Evolutionary conservation across 2,329 filamentous ascomycete genomes (phyloP).

Genomic region (Colletotrichum magnum): DNA sequence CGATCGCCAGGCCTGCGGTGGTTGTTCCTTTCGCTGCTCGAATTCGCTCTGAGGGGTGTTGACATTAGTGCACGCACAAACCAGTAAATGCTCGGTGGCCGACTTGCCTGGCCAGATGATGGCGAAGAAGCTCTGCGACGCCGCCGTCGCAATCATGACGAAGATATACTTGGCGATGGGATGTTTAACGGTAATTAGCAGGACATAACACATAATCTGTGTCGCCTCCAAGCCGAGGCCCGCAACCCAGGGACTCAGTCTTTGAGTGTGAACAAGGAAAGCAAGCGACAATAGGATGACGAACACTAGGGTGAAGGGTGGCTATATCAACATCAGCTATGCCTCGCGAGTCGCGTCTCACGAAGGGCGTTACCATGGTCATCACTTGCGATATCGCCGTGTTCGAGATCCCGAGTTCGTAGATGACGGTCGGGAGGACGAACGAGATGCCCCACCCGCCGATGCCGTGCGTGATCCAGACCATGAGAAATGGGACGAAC

Average conservation of each 20-base stretch:
- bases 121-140: slow-evolving; percentile 54
- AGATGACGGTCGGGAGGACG: slow-evolving; percentile 47
- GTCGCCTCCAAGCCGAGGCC: slow-evolving; percentile 49
- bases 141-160: slow-evolving; percentile 56
- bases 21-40: slow-evolving; percentile 55
- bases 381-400: slow-evolving; percentile 48
- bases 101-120: slow-evolving; percentile 53
- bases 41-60: slow-evolving; percentile 49
- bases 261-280: slow-evolving; percentile 43
- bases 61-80: neutral
- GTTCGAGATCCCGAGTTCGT: slow-evolving; percentile 47
- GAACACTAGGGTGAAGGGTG: slow-evolving; percentile 45
- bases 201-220: slow-evolving; percentile 55
- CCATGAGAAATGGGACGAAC: slow-evolving; percentile 44
- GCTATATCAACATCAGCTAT: slow-evolving; percentile 11
- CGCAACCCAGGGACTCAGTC: slow-evolving; percentile 45
- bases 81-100: too few relatives aligned
- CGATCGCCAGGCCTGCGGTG: slow-evolving; percentile 54
- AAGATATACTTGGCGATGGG: slow-evolving; percentile 54
- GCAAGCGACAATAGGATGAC: slow-evolving; percentile 45
- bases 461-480: slow-evolving; percentile 48
- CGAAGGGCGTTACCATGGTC: slow-evolving; percentile 42
- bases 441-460: slow-evolving; percentile 48
- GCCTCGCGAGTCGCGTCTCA: neutral
- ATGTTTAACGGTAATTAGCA: slow-evolving; percentile 53